These are phyloP conservation scores for Camelina neglecta DNA, from an alignment of 345 rosid species.

Conservation along the genomic window DNA sequence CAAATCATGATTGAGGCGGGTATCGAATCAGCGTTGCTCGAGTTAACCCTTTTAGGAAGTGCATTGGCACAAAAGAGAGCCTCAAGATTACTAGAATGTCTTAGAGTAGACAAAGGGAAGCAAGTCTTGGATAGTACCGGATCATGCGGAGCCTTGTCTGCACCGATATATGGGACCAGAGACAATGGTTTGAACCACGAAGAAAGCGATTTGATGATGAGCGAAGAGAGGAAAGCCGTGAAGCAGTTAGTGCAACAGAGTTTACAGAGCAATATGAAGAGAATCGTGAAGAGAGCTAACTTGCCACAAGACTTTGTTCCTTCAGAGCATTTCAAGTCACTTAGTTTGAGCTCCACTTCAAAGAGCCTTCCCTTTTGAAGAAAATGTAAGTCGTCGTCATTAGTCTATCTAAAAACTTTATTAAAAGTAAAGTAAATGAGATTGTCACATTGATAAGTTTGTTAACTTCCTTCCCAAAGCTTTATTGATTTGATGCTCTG, in stretches of 20 bases:
- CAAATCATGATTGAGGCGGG: conserved; percentile 97
- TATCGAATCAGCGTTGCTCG: conserved; percentile 76
- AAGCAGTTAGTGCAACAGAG: conserved; percentile 95
- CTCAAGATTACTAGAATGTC: conserved; percentile 79
- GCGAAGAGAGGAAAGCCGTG: conserved; percentile 96
- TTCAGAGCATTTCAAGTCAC: conserved; percentile 89
- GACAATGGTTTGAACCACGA: conserved; percentile 54
- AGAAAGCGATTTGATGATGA: conserved; percentile 73
- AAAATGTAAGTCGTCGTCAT: conserved; percentile 41
- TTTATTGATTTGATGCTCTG: conserved; percentile 41
- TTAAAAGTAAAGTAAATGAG: background rate
- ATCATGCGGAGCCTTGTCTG: conserved; percentile 70
- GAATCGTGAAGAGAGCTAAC: conserved; percentile 94
- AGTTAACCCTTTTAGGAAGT: conserved; percentile 86
- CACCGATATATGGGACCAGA: conserved; percentile 77
- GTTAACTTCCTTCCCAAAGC: conserved; percentile 36
- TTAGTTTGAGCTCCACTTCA: conserved; percentile 84
- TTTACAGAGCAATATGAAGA: conserved; percentile 91
- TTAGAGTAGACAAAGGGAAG: conserved; percentile 90
- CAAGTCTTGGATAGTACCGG: conserved; percentile 69
- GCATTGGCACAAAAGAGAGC: conserved; percentile 96
- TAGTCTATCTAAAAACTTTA: background rate
- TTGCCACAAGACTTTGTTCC: conserved; percentile 96
- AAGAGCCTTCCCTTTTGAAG: conserved; percentile 91
- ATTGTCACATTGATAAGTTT: conserved; percentile 11